These are phyloP conservation scores for Ascochyta clinopodiicola DNA, from an alignment of 2,329 filamentous ascomycete species.

Conservation along the genomic window DNA sequence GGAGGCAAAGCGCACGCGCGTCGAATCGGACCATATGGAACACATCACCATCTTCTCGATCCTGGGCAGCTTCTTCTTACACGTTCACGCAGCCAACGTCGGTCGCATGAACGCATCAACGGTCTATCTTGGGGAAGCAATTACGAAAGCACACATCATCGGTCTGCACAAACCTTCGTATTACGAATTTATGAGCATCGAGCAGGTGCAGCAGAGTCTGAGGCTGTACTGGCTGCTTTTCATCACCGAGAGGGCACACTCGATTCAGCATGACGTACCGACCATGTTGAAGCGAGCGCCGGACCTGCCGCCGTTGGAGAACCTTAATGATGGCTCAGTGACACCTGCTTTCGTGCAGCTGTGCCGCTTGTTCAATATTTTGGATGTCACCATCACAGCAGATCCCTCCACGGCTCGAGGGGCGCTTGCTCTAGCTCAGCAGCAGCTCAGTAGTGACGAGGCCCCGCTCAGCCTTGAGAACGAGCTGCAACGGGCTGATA, in stretches of 20 bases:
- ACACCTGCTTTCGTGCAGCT: conserved; percentile 44
- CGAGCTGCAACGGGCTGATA: conserved; percentile 46
- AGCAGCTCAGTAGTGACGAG: conserved; percentile 41
- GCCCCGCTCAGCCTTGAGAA: conserved; percentile 39
- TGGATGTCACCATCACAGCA: conserved; percentile 44
- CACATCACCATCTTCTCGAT: conserved; percentile 39
- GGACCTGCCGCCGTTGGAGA: conserved; percentile 37
- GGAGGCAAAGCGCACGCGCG: conserved; percentile 39
- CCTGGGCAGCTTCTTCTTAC: conserved; percentile 43
- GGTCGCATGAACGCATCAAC: conserved; percentile 46
- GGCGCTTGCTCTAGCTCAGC: conserved; percentile 41
- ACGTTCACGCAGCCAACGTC: conserved; percentile 45
- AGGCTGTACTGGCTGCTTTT: conserved; percentile 47
- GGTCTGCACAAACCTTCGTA: conserved; percentile 37
- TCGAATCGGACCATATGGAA: conserved; percentile 40
- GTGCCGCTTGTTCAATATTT: conserved; percentile 43
- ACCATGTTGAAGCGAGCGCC: conserved; percentile 40
- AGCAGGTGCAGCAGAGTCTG: conserved; percentile 38
- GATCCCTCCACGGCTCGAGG: conserved; percentile 37
- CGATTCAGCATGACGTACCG: conserved; percentile 45
- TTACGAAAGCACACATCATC: conserved; percentile 43
- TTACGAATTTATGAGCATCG: conserved; percentile 34
- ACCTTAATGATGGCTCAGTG: conserved; percentile 41
- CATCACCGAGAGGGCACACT: conserved; percentile 46
- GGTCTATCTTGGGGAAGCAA: conserved; percentile 41